Evolutionary conservation across 116 monocot species (phyloP), one percentile per base, ranked within the genome.

Genomic region (Posidonia oceanica): DNA sequence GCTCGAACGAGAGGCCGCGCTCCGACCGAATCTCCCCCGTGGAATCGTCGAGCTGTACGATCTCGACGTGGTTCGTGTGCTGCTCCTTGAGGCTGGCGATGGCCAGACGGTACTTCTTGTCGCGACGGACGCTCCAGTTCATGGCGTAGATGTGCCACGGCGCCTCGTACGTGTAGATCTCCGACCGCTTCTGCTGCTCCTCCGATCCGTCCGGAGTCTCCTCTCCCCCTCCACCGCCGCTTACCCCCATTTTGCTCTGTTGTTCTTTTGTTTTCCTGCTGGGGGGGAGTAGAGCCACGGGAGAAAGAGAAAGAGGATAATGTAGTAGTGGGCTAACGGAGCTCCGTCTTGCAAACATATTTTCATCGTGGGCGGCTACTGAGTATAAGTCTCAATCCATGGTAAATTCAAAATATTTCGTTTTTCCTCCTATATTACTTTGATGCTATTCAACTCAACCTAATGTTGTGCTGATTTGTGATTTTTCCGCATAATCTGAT

Each of bases 81-180:
- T 87, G 89, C 81, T 98, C 98, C 14, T 90, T 80, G 18, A 93
- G 87, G 75, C 82, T 82, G 18, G 89, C 82, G 78, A 98, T 98
- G 44, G 92, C 92, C 3, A 97, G 81, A 40, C 97, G 89, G 87
- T 97, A 92, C 79, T 76, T 83, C 90, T 92, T 87, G 85, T 98
- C 93, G 36, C 92, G 85, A 21, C 98, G 92, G 22, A 92, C 98
- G 86, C 84, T 84, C 98, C 93, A 98, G 87, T 98, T 98, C 98
- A 98, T 98, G 38, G 87, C 87, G 85, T 98, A 98, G 90, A 97
- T 86, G 82, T 89, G 97, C 97, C 97, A 97, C 0, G 87, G 86
- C 10, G 90, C 98, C 74, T 98, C 98, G 82, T 98, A 98, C 0
- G 98, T 98, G 90, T 98, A 98, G 86, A 98, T 98, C 93, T 98